Evolutionary conservation across 805 yeast species (phyloP).

Genomic region (Phaffomyces thermotolerans): DNA sequence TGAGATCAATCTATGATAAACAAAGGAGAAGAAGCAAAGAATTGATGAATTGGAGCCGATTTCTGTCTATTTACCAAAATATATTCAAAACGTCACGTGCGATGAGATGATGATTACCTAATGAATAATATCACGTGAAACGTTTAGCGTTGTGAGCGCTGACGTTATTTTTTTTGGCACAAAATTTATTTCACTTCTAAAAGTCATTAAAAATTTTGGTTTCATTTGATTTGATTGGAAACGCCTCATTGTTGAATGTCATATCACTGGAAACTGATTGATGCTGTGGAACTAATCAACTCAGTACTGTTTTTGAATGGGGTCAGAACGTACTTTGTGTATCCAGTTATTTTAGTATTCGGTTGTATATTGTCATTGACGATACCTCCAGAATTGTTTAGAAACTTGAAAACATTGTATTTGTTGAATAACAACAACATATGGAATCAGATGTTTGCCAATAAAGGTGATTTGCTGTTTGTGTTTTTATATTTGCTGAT

Average conservation of each 20-base stretch:
- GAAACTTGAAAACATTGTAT: slow-evolving; percentile 5
- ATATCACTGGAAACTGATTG: slow-evolving; percentile 1
- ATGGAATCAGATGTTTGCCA: slow-evolving; percentile 14
- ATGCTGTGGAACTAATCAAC: not conserved
- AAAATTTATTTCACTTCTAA: not conserved
- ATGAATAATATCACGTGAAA: not conserved
- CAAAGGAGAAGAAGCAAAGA: too few relatives aligned
- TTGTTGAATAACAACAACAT: slow-evolving; percentile 10
- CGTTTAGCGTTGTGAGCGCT: not conserved
- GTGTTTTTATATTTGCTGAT: slow-evolving; percentile 7
- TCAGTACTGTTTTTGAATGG: slow-evolving; percentile 3
- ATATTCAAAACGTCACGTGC: slow-evolving; percentile 3
- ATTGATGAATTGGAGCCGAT: too few relatives aligned
- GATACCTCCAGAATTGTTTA: slow-evolving; percentile 6
- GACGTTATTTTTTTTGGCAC: not conserved
- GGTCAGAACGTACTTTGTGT: slow-evolving; percentile 4
- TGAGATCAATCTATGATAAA: too few relatives aligned
- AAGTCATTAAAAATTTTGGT: not conserved
- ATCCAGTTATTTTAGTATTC: slow-evolving; percentile 5
- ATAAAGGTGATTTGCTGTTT: slow-evolving; percentile 12
- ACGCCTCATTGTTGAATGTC: not conserved
- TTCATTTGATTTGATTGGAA: not conserved
- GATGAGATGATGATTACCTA: slow-evolving; percentile 1
- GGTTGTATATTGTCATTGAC: slow-evolving; percentile 3
- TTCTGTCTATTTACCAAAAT: too few relatives aligned